Conservation (phyloP, 2,329 filamentous ascomycete genomes). For the Cladosporium cucumerinum region DNA sequence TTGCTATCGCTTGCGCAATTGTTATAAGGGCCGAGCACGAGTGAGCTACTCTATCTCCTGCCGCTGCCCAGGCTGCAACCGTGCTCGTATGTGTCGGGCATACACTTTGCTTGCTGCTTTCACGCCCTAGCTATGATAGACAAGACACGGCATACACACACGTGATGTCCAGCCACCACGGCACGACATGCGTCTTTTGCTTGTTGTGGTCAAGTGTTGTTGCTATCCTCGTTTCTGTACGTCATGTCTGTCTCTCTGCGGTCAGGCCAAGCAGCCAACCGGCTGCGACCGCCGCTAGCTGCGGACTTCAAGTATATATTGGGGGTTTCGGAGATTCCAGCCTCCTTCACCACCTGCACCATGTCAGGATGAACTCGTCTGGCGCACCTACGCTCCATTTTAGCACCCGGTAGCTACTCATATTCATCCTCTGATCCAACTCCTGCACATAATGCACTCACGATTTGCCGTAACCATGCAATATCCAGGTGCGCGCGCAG, state of each 20-base stretch:
- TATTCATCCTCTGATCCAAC: background rate
- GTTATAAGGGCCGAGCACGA: conserved; percentile 1
- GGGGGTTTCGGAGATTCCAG: background rate
- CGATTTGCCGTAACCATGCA: background rate
- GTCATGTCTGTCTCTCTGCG: background rate
- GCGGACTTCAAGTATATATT: background rate
- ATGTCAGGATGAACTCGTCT: background rate
- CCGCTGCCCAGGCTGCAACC: conserved; percentile 7
- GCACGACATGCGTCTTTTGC: background rate
- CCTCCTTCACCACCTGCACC: background rate
- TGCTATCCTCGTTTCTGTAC: background rate
- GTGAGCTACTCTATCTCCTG: background rate
- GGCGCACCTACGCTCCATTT: background rate
- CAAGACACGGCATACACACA: background rate
- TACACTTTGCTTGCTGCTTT: background rate
- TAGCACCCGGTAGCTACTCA: background rate
- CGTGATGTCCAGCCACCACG: background rate
- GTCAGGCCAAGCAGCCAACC: background rate
- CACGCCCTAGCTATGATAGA: background rate
- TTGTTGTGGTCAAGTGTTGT: background rate
- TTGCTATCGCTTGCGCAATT: background rate
- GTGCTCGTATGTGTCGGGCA: background rate
- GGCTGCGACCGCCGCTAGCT: background rate
- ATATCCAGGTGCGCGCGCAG: background rate
- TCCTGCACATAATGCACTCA: background rate